phyloP scores from a whole-genome alignment of 352 stramenopile species.

The Pythium angustatum region DNA sequence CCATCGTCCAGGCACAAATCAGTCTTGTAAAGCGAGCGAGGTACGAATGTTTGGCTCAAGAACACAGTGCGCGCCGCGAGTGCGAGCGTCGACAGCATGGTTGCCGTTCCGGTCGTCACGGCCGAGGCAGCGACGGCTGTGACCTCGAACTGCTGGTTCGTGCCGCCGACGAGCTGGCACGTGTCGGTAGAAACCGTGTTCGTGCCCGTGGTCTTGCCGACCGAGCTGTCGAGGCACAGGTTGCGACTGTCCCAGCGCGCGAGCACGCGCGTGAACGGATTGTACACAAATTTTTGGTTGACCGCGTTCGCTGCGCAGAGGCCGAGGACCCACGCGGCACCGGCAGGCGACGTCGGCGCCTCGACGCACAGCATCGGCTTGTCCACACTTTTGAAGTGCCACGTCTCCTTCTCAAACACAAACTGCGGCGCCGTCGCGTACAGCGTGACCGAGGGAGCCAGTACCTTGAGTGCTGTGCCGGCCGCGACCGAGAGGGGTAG shows the following conservation, averaged over 20 bases:
- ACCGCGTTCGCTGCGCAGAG: background rate
- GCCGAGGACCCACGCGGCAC: background rate
- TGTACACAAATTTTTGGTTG: background rate
- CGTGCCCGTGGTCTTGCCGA: background rate
- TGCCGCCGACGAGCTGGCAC: background rate
- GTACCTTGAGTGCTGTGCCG: conserved; percentile 1
- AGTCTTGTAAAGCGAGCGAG: background rate
- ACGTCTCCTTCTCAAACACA: too few species aligned
- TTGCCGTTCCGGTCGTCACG: background rate
- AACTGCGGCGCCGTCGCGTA: too few species aligned
- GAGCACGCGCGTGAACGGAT: background rate
- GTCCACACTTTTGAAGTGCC: too few species aligned
- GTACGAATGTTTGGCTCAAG: background rate
- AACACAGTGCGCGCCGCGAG: background rate
- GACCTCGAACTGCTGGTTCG: background rate
- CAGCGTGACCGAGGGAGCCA: too few species aligned
- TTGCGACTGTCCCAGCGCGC: background rate
- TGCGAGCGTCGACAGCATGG: background rate
- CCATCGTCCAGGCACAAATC: background rate
- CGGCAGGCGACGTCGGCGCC: background rate
- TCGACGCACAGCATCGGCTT: too few species aligned
- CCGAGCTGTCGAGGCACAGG: background rate
- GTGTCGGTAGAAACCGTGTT: background rate
- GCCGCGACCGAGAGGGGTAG: background rate
- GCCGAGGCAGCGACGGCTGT: background rate